These are phyloP conservation scores for Breynia disticha DNA, from an alignment of 441 rosid species.

Conservation along the genomic window DNA sequence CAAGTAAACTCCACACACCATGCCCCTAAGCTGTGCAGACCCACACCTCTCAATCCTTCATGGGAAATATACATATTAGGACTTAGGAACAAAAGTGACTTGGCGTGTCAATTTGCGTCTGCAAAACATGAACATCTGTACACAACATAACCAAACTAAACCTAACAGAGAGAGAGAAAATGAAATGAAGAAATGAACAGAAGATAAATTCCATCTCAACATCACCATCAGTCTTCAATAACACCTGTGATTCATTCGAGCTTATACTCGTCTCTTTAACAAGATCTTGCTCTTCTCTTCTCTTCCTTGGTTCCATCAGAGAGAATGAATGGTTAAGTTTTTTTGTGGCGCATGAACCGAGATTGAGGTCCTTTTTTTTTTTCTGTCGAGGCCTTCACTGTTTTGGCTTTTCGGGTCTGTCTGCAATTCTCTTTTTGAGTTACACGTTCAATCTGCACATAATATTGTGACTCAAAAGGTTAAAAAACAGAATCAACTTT, in stretches of 20 bases:
- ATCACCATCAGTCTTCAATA: too few relatives aligned
- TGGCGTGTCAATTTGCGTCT: conserved; percentile 31
- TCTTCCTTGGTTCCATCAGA: neutral
- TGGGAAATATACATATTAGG: conserved; percentile 13
- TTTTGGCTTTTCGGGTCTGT: conserved; percentile 5
- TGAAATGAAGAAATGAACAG: conserved; percentile 12
- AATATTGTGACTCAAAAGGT: neutral
- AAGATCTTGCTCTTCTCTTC: neutral
- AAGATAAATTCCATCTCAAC: conserved; percentile 1
- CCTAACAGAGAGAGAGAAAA: conserved; percentile 7
- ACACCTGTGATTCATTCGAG: too few relatives aligned
- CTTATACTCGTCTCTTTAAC: neutral
- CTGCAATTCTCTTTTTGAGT: conserved; percentile 20
- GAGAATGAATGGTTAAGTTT: neutral
- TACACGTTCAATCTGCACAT: conserved; percentile 20
- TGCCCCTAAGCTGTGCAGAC: conserved; percentile 4
- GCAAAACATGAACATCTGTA: conserved; percentile 6
- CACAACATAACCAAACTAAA: conserved; percentile 7
- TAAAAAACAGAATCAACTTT: conserved; percentile 6
- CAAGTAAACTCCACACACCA: conserved; percentile 10
- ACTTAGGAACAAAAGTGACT: conserved; percentile 8
- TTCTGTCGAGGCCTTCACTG: conserved; percentile 25
- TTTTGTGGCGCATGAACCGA: conserved; percentile 31
- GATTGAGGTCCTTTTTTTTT: conserved; percentile 32
- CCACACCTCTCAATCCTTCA: conserved; percentile 12